Evolutionary conservation across 2,329 filamentous ascomycete species (phyloP), one percentile per base, ranked within the genome.

Genomic region (Claviceps humidiphila): DNA sequence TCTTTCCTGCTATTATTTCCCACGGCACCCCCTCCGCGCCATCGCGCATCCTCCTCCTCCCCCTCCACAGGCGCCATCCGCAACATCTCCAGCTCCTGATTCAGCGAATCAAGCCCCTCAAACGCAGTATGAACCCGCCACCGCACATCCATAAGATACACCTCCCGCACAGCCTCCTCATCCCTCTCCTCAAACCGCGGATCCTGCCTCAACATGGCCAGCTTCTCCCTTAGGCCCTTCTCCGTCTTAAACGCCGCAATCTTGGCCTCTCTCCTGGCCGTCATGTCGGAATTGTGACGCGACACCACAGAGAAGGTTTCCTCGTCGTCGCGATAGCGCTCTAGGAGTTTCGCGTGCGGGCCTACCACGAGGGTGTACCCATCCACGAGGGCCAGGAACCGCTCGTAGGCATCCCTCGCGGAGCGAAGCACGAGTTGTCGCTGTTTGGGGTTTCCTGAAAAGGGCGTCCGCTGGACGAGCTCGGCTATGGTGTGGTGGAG

Each of bases 171-270:
- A n/a, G 84, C 76, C 59, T 90, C 87, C 53, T 98, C 93, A 61
- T 97, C 93, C 13, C 81, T 68, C 9, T 77, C 73, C 46, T 80
- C 77, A 54, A 85, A 71, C 57, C 69, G 60, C 43, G 72, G 71
- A 43, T 74, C 70, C 39, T 63, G 63, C 51, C 69, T 67, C 59
- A 76, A 67, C 40, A 63, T 65, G 67, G 89, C 87, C n/a, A 97
- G 74, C 66, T 85, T 90, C 58, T 82, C 76, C 68, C 88, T 89
- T 54, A 98, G 69, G 56, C 85, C 82, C 66, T 93, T 95, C 67
- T 97, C 93, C 50, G 87, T 80, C 60, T 81, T 83, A 69, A 89
- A 96, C 55, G 86, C 82, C 45, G 81, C 78, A 59, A 98, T 95
- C 70, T 97, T 98, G 47, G 82, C 81, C 53, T 90, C 84, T 58